Evolutionary conservation across 2,329 filamentous ascomycete genomes (phyloP).

Genomic region (Chaetomium sp.): DNA sequence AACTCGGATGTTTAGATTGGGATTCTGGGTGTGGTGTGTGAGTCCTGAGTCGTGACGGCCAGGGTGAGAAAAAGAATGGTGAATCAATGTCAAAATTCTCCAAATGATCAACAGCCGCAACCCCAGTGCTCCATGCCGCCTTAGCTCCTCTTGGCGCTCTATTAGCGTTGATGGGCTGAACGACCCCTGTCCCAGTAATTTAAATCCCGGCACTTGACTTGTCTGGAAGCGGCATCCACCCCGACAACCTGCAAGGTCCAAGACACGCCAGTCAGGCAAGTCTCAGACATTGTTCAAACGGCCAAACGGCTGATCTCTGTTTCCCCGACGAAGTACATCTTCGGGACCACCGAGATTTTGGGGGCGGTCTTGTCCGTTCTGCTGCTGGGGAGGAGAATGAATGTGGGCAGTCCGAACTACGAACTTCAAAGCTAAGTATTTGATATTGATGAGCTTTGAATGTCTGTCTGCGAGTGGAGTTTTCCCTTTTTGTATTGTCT

Average conservation of each 20-base stretch:
- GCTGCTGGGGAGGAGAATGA: no score
- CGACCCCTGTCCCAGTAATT: constrained; percentile 8
- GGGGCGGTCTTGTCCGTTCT: no score
- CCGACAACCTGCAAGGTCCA: neutral
- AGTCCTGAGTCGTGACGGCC: no score
- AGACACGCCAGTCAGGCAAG: neutral
- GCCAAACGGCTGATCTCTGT: neutral
- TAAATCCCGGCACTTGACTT: constrained; percentile 8
- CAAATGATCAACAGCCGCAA: neutral
- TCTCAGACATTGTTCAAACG: neutral
- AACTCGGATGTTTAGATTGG: neutral
- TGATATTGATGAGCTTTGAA: no score
- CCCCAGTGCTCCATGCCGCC: neutral
- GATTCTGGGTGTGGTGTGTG: no score
- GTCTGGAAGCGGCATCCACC: constrained; percentile 15
- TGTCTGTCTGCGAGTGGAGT: no score
- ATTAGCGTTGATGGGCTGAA: constrained; percentile 13
- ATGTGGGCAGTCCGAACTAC: no score
- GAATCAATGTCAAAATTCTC: neutral
- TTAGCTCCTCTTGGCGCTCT: constrained; percentile 2
- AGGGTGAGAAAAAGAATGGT: no score
- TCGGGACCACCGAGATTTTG: no score
- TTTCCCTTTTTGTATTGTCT: no score
- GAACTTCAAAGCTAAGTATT: no score
- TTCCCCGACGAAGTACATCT: no score